A percentile compares a stretch with the other conserved stretches of the same genome.
These are phyloP conservation scores for Trichophyton verrucosum DNA, from an alignment of 2,329 filamentous ascomycete genomes.

Conservation along the genomic window DNA sequence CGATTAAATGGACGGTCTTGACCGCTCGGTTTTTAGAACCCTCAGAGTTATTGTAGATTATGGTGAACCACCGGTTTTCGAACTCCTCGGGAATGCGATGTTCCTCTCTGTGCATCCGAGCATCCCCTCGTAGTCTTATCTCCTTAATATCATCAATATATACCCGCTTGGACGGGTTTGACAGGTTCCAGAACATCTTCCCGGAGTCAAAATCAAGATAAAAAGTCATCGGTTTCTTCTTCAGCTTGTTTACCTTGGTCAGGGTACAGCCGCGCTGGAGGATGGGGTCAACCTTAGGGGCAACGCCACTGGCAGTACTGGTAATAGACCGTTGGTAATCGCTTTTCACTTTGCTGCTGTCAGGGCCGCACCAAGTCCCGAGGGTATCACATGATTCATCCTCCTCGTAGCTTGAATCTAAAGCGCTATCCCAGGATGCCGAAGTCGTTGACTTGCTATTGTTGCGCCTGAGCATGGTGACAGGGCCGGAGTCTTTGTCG, in stretches of 20 bases:
- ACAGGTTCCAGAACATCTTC: conserved; percentile 77
- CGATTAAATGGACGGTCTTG: conserved; percentile 80
- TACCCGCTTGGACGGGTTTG: conserved; percentile 66
- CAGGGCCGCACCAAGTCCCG: conserved; percentile 32
- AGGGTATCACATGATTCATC: conserved; percentile 37
- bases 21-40: conserved; percentile 56
- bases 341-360: conserved; percentile 28
- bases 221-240: conserved; percentile 58
- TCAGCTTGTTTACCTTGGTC: conserved; percentile 76
- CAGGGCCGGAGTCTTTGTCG: conserved; percentile 79
- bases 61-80: conserved; percentile 72
- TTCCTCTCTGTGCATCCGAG: conserved; percentile 79
- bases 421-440: conserved; percentile 31
- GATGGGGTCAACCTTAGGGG: conserved; percentile 62
- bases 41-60: conserved; percentile 70
- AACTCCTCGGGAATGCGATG: conserved; percentile 56
- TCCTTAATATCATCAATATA: conserved; percentile 94
- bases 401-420: conserved; percentile 32
- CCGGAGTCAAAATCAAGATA: conserved; percentile 71
- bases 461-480: conserved; percentile 74
- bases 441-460: conserved; percentile 69
- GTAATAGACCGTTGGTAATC: conserved; percentile 25
- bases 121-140: conserved; percentile 70
- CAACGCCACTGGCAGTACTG: conserved; percentile 28
- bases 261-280: conserved; percentile 68